Percentiles rank a stretch among this genome's conserved stretches.
These are phyloP conservation scores for Aspergillus tamarii DNA, from an alignment of 2,329 filamentous ascomycete species.

Conservation along the genomic window DNA sequence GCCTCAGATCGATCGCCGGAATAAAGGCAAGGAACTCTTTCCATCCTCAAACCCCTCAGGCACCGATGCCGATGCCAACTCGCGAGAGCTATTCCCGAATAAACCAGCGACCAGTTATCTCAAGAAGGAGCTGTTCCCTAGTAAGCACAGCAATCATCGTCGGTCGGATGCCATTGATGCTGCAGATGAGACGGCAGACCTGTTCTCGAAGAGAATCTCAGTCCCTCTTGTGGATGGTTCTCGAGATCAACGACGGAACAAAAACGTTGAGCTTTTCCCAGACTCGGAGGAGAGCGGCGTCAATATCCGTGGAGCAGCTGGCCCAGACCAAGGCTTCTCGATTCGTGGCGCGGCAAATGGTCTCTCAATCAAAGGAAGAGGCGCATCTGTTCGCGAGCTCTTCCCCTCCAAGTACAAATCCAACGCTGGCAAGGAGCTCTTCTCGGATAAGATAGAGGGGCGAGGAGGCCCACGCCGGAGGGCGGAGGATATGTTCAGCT, in stretches of 20 bases:
- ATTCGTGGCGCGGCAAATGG: slow-evolving; percentile 52
- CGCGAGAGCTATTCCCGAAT: slow-evolving; percentile 54
- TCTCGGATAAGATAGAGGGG: slow-evolving; percentile 63
- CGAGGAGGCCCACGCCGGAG: slow-evolving; percentile 64
- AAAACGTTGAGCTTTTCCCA: slow-evolving; percentile 46
- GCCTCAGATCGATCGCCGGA: slow-evolving; percentile 38
- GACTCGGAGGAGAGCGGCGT: slow-evolving; percentile 46
- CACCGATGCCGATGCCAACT: slow-evolving; percentile 33
- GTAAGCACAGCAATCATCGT: slow-evolving; percentile 49
- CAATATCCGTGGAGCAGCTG: slow-evolving; percentile 64
- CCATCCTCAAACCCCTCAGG: slow-evolving; percentile 36
- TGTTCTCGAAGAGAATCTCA: slow-evolving; percentile 54
- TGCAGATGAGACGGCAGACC: slow-evolving; percentile 57
- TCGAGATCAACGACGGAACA: slow-evolving; percentile 33
- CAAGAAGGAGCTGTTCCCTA: slow-evolving; percentile 64
- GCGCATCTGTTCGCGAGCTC: slow-evolving; percentile 66
- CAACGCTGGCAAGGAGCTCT: slow-evolving; percentile 72
- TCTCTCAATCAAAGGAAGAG: slow-evolving; percentile 72
- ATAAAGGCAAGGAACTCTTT: slow-evolving; percentile 63
- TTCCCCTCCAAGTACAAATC: slow-evolving; percentile 64
- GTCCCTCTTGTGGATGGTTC: slow-evolving; percentile 54
- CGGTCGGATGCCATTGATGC: slow-evolving; percentile 57
- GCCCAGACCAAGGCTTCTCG: slow-evolving; percentile 40
- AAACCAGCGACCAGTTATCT: slow-evolving; percentile 47
- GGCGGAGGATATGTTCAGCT: slow-evolving; percentile 75